Conservation (phyloP, 2,329 filamentous ascomycete species). For the Fusarium kyushuense region DNA sequence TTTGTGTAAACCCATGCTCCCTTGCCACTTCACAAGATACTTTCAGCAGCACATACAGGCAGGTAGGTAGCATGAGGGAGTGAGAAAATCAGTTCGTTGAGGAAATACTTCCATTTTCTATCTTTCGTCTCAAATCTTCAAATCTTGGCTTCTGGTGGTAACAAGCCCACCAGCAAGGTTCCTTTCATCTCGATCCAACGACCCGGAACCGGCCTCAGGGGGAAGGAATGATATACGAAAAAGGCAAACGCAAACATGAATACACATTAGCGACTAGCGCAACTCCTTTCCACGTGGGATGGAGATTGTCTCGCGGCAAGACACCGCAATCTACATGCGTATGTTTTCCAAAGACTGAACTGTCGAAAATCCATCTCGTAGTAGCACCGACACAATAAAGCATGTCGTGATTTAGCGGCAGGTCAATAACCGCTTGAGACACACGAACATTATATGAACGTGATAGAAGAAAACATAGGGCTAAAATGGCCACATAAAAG, state of each 20-base stretch:
- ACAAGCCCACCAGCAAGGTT: constrained; percentile 25
- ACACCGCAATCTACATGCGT: constrained; percentile 33
- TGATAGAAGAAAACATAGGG: constrained; percentile 31
- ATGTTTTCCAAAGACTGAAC: constrained; percentile 13
- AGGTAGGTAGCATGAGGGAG: too few relatives aligned
- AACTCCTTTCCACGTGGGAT: constrained; percentile 20
- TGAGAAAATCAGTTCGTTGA: constrained; percentile 17
- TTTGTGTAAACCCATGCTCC: too few relatives aligned
- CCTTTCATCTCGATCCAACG: constrained; percentile 41
- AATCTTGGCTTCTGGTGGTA: constrained; percentile 33
- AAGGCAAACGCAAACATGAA: constrained; percentile 41
- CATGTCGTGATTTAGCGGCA: constrained; percentile 33
- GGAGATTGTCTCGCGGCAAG: constrained; percentile 26
- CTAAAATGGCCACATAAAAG: constrained; percentile 32
- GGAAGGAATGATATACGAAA: constrained; percentile 43
- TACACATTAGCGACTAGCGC: constrained; percentile 50
- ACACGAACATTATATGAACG: constrained; percentile 46
- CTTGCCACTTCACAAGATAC: too few relatives aligned
- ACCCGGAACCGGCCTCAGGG: constrained; percentile 40
- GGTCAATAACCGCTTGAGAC: constrained; percentile 36
- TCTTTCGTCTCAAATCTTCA: constrained; percentile 44
- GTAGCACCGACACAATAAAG: constrained; percentile 33
- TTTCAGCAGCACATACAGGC: too few relatives aligned
- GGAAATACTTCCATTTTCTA: constrained; percentile 45
- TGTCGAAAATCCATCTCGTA: constrained; percentile 18